Percentiles rank a stretch among this genome's conserved stretches.
Conservation (phyloP, 1,284 basidiomycete genomes). For the Hemileia vastatrix region DNA sequence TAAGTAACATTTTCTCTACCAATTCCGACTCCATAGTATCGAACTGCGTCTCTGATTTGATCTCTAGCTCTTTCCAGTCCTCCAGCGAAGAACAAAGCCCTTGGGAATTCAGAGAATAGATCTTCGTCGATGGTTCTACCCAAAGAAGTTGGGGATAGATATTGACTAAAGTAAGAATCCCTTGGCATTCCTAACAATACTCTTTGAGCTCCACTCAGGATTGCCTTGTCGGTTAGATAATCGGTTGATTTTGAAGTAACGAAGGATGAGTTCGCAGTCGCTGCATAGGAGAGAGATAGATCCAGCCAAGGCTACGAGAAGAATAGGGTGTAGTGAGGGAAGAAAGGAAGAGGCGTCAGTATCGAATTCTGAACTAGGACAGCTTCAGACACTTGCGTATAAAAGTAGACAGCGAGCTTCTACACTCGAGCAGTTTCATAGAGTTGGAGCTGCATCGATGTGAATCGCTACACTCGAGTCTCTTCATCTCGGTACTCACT, state of each 20-base stretch:
- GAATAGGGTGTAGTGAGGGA: too few relatives aligned
- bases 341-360: too few relatives aligned
- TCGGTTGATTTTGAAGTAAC: background rate
- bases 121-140: background rate
- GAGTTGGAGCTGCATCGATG: too few relatives aligned
- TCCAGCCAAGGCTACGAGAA: too few relatives aligned
- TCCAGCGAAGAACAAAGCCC: constrained; percentile 4
- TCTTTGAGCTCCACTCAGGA: background rate
- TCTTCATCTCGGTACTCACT: too few relatives aligned
- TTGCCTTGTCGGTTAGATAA: background rate
- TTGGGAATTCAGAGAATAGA: background rate
- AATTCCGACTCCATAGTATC: background rate
- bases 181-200: background rate
- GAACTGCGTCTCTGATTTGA: background rate
- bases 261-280: too few relatives aligned
- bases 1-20: background rate
- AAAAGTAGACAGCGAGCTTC: too few relatives aligned
- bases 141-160: background rate
- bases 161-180: background rate
- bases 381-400: too few relatives aligned
- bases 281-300: too few relatives aligned
- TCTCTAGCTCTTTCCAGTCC: background rate
- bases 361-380: too few relatives aligned
- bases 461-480: too few relatives aligned
- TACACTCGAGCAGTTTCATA: too few relatives aligned